These are phyloP conservation scores for Tanacetum coccineum DNA, from an alignment of 129 eudicot genomes.

Conservation along the genomic window DNA sequence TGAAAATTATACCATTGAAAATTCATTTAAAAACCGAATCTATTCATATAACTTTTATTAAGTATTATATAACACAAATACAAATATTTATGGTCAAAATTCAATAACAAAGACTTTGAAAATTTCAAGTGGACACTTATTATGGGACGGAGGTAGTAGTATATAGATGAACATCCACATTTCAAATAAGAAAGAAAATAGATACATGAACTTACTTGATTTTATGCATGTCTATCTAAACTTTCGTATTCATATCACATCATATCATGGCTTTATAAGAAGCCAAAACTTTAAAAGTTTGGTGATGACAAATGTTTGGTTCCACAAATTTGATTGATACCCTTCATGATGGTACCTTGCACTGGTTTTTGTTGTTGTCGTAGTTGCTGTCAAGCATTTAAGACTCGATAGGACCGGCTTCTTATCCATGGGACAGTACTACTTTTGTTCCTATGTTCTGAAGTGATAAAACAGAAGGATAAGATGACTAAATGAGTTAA, in stretches of 20 bases:
- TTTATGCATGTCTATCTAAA: neutral
- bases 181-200: too few species aligned
- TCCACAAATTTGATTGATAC: slow-evolving; percentile 7
- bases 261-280: neutral
- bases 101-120: too few species aligned
- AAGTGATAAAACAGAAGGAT: neutral
- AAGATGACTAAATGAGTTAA: neutral
- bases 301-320: neutral
- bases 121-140: too few species aligned
- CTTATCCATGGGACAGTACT: neutral
- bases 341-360: neutral
- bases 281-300: neutral
- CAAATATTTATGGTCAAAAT: too few species aligned
- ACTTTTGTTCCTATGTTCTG: neutral
- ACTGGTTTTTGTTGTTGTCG: slow-evolving; percentile 1
- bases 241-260: neutral
- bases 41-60: too few species aligned
- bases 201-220: too few species aligned
- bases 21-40: too few species aligned
- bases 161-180: too few species aligned
- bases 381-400: neutral
- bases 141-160: too few species aligned
- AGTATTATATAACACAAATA: too few species aligned
- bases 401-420: neutral
- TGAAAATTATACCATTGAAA: too few species aligned